phyloP scores from a whole-genome alignment of 2,329 filamentous ascomycete species.

The Venturia nashicola region DNA sequence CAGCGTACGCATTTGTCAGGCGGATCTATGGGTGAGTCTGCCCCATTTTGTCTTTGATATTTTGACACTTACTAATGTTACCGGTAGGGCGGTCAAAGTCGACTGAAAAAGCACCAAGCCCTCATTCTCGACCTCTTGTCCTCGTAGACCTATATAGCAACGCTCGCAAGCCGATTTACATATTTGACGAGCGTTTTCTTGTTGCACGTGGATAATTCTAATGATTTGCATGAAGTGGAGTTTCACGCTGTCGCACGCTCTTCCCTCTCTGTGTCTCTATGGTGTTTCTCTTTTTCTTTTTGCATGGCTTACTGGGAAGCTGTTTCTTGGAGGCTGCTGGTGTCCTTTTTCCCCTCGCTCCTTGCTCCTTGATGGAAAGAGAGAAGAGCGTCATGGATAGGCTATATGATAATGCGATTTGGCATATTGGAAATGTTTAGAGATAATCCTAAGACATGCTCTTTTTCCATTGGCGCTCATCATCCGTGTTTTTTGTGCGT shows the following conservation, averaged over 20 bases:
- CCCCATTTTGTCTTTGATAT: neutral
- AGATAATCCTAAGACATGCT: neutral
- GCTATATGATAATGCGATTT: neutral
- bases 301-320: neutral
- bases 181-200: neutral
- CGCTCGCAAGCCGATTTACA: neutral
- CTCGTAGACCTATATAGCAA: neutral
- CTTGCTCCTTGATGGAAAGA: neutral
- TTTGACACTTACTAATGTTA: neutral
- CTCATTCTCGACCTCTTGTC: neutral
- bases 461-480: neutral
- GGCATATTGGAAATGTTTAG: neutral
- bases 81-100: neutral
- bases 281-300: neutral
- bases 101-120: neutral
- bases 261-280: neutral
- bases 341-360: neutral
- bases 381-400: neutral
- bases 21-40: constrained; percentile 63
- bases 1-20: constrained; percentile 71
- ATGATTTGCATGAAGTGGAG: neutral
- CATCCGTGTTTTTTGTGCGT: neutral
- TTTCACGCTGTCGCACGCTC: neutral
- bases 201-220: neutral
- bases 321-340: neutral